Base-by-base conservation (phyloP, 345 rosid species). In the Eucalyptus sp. region DNA sequence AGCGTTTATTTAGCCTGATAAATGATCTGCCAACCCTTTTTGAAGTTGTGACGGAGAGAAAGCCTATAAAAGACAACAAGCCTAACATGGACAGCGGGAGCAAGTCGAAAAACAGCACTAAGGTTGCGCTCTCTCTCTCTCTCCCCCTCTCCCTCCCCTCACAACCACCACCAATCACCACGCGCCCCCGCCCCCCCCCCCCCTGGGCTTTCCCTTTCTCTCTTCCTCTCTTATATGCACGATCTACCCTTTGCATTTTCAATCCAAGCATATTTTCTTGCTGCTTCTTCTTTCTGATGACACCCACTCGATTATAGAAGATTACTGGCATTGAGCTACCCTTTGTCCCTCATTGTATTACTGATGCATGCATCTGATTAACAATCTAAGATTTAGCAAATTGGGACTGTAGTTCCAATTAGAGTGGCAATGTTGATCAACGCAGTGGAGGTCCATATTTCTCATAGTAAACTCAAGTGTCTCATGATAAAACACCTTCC, bases 11-110 rank as follows among this genome's bases (percentile, higher is more conserved):
- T 93, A 95, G 96, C 94, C 87, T 97, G 92, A 96, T 97, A 89
- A 98, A 97, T 89, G 99, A 98, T 89, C 93, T 97, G 86, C 98
- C 99, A 48, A 97, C 97, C 51, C 96, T 98, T 88, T 97, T 96
- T 90, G 99, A 98, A 92, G 97, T 97, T 91, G 99, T 97, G 52
- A 96, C 99, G 24, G 99, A 96, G 87, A 95, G 97, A 94, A 96
- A 98, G 93, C 96, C 95, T 29, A 88, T 91, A 88, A 95, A 94
- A 94, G 99, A 97, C 92, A 97, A 97, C 92, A 97, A 96, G 92
- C 97, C 98, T 88, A 96, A 94, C 89, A 91, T 94, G 15, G 99
- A 98, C 88, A 94, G 98, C 50, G 96, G 96, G 90, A 97, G 98
- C 96, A 96, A 96, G 93, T 94, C 98, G 50, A 90, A 93, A 90